Evolutionary conservation across 306 rosid genomes (phyloP).

Genomic region (Inga leiocalycina): DNA sequence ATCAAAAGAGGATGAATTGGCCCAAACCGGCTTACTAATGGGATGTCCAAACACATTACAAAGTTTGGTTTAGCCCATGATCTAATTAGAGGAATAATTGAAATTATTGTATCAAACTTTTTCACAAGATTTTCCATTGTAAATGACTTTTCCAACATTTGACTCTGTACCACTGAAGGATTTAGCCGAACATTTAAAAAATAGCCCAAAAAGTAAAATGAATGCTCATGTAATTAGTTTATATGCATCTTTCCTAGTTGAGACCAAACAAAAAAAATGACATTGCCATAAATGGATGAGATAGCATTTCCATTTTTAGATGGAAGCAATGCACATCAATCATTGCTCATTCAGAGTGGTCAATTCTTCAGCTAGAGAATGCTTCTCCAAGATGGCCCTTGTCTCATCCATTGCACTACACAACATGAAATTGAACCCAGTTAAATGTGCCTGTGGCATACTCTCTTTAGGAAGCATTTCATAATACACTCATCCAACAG

Average conservation of each 20-base stretch:
- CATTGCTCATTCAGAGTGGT: not conserved
- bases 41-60: not conserved
- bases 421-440: slow-evolving; percentile 19
- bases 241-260: too few relatives aligned
- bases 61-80: not conserved
- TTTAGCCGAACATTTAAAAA: too few relatives aligned
- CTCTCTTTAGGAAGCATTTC: not conserved
- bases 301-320: too few relatives aligned
- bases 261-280: too few relatives aligned
- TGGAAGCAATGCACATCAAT: not conserved
- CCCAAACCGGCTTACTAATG: not conserved
- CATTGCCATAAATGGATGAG: too few relatives aligned
- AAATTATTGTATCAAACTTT: not conserved
- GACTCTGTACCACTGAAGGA: too few relatives aligned
- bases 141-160: not conserved
- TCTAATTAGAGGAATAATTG: not conserved
- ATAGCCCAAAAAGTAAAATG: too few relatives aligned
- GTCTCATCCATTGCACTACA: slow-evolving; percentile 76
- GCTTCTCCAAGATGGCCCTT: slow-evolving; percentile 57
- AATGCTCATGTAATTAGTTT: too few relatives aligned
- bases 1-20: not conserved
- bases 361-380: slow-evolving; percentile 52
- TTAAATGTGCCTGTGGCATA: not conserved
- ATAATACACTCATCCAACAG: too few relatives aligned
- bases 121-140: too few relatives aligned